Percentiles rank a stretch among this genome's conserved stretches.
Evolutionary conservation across 176 grass and related monocot species (phyloP).

Genomic region (Oryza meyeriana): DNA sequence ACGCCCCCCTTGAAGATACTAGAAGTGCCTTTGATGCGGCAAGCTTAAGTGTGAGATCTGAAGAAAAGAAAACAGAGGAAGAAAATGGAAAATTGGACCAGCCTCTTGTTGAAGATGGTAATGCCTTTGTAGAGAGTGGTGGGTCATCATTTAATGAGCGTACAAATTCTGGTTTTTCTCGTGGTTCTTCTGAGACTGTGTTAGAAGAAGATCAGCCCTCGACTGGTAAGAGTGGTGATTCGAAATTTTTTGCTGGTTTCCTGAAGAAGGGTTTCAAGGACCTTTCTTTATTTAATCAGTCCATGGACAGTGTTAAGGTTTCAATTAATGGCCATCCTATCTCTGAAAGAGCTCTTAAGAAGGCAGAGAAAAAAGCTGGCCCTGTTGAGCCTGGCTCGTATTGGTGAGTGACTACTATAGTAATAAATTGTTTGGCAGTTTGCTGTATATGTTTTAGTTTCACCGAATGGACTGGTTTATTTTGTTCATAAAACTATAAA

Average conservation of each 20-base stretch:
- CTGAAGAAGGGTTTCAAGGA: conserved; percentile 75
- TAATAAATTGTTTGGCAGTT: neutral
- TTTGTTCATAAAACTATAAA: neutral
- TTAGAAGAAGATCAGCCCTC: conserved; percentile 67
- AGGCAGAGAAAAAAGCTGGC: conserved; percentile 94
- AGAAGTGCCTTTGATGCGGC: conserved; percentile 17
- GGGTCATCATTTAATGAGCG: conserved; percentile 59
- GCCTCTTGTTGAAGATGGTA: conserved; percentile 38
- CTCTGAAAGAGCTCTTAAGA: conserved; percentile 79
- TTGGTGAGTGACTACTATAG: conserved; percentile 56
- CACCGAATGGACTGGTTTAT: conserved; percentile 2
- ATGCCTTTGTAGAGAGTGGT: conserved; percentile 45
- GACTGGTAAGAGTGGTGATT: conserved; percentile 64
- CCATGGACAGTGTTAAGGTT: conserved; percentile 62
- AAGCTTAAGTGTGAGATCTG: conserved; percentile 31
- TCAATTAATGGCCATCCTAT: conserved; percentile 89
- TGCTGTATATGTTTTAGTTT: conserved; percentile 13
- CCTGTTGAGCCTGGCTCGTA: conserved; percentile 81
- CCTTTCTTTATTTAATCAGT: conserved; percentile 64
- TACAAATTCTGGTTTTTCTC: conserved; percentile 68
- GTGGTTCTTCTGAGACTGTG: conserved; percentile 52
- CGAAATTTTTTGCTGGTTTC: conserved; percentile 80
- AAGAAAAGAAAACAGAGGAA: conserved; percentile 33
- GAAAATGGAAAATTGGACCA: conserved; percentile 23
- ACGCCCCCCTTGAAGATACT: conserved; percentile 9